These are phyloP conservation scores for Alternaria burnsii DNA, from an alignment of 2,329 filamentous ascomycete genomes.

Conservation along the genomic window DNA sequence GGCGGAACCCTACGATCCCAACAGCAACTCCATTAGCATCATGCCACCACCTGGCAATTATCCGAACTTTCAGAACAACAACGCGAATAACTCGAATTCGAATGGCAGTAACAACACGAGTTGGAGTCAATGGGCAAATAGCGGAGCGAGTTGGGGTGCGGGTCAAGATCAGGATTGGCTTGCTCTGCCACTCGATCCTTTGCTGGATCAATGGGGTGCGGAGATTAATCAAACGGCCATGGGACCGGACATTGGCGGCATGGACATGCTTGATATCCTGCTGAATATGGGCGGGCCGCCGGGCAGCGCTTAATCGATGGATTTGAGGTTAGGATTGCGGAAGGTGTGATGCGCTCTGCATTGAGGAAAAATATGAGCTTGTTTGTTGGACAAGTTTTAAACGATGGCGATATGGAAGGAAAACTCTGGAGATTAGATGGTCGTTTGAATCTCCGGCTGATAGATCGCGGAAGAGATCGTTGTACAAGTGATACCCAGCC, in stretches of 20 bases:
- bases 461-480: background rate
- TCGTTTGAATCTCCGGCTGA: background rate
- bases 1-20: slow-evolving; percentile 56
- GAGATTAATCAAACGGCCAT: slow-evolving; percentile 65
- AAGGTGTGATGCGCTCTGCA: background rate
- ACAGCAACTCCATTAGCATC: slow-evolving; percentile 54
- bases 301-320: slow-evolving; percentile 16
- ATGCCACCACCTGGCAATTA: slow-evolving; percentile 58
- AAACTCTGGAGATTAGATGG: background rate
- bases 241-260: slow-evolving; percentile 70
- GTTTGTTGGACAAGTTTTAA: background rate
- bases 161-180: slow-evolving; percentile 64
- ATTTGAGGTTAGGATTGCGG: background rate
- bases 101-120: slow-evolving; percentile 21
- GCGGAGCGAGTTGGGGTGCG: slow-evolving; percentile 28
- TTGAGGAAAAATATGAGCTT: background rate
- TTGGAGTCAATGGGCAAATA: slow-evolving; percentile 35
- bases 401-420: too few species aligned
- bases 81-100: slow-evolving; percentile 23
- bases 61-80: slow-evolving; percentile 20
- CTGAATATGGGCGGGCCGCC: slow-evolving; percentile 51
- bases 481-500: background rate
- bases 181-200: slow-evolving; percentile 67
- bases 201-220: slow-evolving; percentile 65
- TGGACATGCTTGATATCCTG: slow-evolving; percentile 60